A percentile compares a stretch with the other conserved stretches of the same genome.
Conservation (phyloP, 73 alveolate genomes). For the Diophrys sp. region DNA sequence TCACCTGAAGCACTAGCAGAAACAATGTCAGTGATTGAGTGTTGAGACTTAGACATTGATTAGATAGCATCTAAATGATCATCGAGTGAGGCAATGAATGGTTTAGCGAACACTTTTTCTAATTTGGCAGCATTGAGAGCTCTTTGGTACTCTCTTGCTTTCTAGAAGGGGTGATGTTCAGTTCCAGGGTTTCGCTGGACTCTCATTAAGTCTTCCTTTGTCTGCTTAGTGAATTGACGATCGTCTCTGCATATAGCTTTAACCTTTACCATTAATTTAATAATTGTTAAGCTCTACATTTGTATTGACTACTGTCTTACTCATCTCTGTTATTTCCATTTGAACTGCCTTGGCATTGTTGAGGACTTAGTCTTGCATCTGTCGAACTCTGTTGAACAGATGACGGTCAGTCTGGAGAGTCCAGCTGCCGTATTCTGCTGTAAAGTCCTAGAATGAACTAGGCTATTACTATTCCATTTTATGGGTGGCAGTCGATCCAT, state of each 20-base stretch:
- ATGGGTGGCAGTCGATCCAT: no score
- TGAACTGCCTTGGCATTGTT: neutral
- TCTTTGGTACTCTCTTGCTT: constrained; percentile 84
- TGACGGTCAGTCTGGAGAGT: neutral
- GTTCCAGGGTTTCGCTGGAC: constrained; percentile 77
- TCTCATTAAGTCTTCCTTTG: constrained; percentile 72
- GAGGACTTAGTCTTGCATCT: neutral
- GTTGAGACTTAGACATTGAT: constrained; percentile 64
- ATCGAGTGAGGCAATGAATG: constrained; percentile 75
- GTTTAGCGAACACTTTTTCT: constrained; percentile 89
- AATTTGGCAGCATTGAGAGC: constrained; percentile 88
- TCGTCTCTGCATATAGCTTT: constrained; percentile 75
- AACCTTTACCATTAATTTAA: constrained; percentile 81
- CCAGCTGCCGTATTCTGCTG: neutral
- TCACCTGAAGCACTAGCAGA: constrained; percentile 82
- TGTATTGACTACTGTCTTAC: neutral
- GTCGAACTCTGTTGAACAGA: neutral
- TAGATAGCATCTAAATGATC: constrained; percentile 85
- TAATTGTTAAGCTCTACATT: no score
- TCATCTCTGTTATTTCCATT: neutral
- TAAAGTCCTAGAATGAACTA: neutral
- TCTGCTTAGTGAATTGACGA: constrained; percentile 71
- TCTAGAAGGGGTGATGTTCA: constrained; percentile 76
- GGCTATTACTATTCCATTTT: no score
- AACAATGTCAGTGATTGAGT: constrained; percentile 54